These are phyloP conservation scores for Suhomyces chickasaworum DNA, from an alignment of 1,139 yeast genomes.

Conservation along the genomic window DNA sequence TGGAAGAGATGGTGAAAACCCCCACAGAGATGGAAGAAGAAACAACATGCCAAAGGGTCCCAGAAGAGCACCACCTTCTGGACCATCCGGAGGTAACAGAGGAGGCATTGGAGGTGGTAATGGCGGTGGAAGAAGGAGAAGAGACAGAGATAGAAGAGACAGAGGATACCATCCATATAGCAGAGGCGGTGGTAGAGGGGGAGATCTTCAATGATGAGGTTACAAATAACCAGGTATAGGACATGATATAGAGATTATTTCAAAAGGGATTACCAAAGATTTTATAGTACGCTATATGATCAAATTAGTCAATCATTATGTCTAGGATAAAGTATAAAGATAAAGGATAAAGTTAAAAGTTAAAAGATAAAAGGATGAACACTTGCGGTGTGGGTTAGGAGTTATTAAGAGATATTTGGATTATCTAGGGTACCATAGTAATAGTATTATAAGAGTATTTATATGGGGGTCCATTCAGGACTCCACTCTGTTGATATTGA, in stretches of 20 bases:
- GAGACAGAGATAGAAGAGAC: conserved; percentile 16
- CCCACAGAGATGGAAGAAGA: conserved; percentile 24
- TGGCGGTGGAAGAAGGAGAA: conserved; percentile 31
- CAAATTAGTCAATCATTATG: background rate
- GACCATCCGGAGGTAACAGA: conserved; percentile 33
- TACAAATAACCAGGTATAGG: conserved; percentile 1
- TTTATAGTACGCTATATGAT: background rate
- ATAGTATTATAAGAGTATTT: conserved; percentile 1
- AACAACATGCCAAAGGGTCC: conserved; percentile 47
- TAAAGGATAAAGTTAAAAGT: too few species aligned
- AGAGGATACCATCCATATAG: conserved; percentile 37
- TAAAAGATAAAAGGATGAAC: too few species aligned
- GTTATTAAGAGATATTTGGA: background rate
- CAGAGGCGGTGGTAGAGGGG: conserved; percentile 22
- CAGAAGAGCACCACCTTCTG: conserved; percentile 43
- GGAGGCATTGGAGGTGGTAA: conserved; percentile 26
- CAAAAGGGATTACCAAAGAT: background rate
- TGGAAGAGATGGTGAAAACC: background rate
- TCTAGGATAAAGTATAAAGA: background rate
- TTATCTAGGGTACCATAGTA: conserved; percentile 4
- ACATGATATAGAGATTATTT: background rate
- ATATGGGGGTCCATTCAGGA: background rate
- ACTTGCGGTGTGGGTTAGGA: background rate
- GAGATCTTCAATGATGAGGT: conserved; percentile 7
- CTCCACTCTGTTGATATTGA: background rate